Base-by-base conservation (phyloP, 805 yeast species). In the Ogataea zsoltii region DNA sequence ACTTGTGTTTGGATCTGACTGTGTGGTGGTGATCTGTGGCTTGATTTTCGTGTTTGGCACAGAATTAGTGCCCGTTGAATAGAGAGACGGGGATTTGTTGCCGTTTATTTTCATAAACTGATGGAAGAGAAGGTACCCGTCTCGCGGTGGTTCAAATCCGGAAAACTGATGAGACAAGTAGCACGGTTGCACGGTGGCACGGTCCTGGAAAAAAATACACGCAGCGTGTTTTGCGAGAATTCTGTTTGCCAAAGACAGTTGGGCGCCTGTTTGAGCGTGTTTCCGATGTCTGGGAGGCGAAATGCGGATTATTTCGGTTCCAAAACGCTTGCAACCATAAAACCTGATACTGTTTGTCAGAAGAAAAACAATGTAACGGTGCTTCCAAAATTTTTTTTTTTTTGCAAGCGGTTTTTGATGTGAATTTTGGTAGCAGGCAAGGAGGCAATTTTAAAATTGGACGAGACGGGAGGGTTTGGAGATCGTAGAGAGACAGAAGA, bases 381-480 rank as follows among this genome's bases (percentile, higher is more conserved):
- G 43, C 43, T 40, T 40, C 43, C 43, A 40, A 40, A 32, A 26
- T 31, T 31, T 39, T 31, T 40, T 40, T 23, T 28, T 10, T 2
- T 3, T 16, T 4, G 18, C 9, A 3, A 14, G 23, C 23, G 19
- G 14, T 7, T 19, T 11, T 4, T 19, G 5, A 12, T 19, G 37
- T 19, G 14, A 34, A 5, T 3, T 34, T 34, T 34, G 28, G 15
- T 21, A 23, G 38, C 38, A 21, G 17, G 30, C 21, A 14, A 5
- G 18, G 17, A 6, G 18, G 33, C 17, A 14, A 3, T n/a, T n/a
- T n/a, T n/a, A n/a, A 16, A 28, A 28, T 12, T 11, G 31, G 11
- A 28, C 13, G n/a, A 11, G 31, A n/a, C n/a, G n/a, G n/a, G n/a
- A n/a, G n/a, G n/a, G n/a, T n/a, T n/a, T n/a, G n/a, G n/a, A n/a